These are phyloP conservation scores for Haplosporangium sp. DNA, from an alignment of 371 early-diverging fungal genomes.

Conservation along the genomic window DNA sequence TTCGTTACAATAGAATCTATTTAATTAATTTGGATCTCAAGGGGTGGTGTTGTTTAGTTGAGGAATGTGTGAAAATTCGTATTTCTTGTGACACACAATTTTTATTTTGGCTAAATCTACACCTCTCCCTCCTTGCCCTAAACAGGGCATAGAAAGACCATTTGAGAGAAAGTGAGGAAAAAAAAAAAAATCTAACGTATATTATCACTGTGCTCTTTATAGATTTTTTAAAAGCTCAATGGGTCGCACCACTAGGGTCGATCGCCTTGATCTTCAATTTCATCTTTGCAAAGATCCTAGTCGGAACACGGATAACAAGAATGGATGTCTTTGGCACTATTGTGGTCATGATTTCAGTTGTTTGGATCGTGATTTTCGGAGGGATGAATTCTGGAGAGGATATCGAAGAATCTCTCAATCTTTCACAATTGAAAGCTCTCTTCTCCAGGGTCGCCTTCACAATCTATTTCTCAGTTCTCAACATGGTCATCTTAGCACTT, in stretches of 20 bases:
- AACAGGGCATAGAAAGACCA: background rate
- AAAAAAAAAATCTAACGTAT: too few relatives aligned
- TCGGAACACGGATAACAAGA: constrained; percentile 72
- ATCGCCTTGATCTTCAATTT: constrained; percentile 79
- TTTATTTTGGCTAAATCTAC: background rate
- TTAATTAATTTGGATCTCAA: background rate
- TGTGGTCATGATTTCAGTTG: constrained; percentile 71
- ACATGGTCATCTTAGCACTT: constrained; percentile 63
- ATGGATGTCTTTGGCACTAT: constrained; percentile 76
- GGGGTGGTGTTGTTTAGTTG: background rate
- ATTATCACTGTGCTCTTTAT: background rate
- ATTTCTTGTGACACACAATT: background rate
- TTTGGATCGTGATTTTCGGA: constrained; percentile 77
- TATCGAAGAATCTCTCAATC: constrained; percentile 66
- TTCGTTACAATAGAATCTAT: too few relatives aligned
- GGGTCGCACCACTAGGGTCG: constrained; percentile 80
- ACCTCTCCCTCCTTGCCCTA: background rate
- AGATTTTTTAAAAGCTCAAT: constrained; percentile 79
- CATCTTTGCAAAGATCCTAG: constrained; percentile 75
- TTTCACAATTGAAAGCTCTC: constrained; percentile 66
- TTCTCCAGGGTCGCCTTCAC: constrained; percentile 71
- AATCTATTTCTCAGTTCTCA: constrained; percentile 73
- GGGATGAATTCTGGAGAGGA: constrained; percentile 73
- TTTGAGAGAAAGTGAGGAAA: too few relatives aligned
- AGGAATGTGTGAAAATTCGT: background rate